A percentile compares a stretch with the other conserved stretches of the same genome.
Conservation (phyloP, 129 eudicot genomes). For the Daucus carota region DNA sequence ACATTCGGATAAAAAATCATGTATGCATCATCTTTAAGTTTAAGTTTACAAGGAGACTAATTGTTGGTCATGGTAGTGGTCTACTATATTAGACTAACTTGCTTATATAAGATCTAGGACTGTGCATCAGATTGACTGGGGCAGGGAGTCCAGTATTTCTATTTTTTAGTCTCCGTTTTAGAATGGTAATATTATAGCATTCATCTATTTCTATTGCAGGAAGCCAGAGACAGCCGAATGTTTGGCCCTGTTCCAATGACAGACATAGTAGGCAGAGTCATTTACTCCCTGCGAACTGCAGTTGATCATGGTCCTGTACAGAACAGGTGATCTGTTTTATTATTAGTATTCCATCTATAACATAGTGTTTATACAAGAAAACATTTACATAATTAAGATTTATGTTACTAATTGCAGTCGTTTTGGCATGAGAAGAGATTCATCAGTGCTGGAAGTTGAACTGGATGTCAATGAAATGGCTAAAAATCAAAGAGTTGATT, state of each 20-base stretch:
- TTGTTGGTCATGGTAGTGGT: background rate
- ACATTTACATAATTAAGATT: background rate
- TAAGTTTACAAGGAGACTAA: background rate
- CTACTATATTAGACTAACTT: background rate
- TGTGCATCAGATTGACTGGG: background rate
- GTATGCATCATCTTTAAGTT: background rate
- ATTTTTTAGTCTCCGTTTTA: background rate
- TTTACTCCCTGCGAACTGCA: constrained; percentile 78
- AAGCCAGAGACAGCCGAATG: constrained; percentile 82
- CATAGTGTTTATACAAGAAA: background rate
- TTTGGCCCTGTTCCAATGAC: constrained; percentile 87
- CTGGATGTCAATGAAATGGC: background rate
- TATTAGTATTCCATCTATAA: background rate
- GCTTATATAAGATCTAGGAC: background rate
- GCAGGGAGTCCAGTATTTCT: background rate
- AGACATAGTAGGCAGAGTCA: constrained; percentile 75
- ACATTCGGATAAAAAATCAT: background rate
- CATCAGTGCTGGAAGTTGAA: background rate
- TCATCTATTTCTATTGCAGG: constrained; percentile 37
- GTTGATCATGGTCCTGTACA: constrained; percentile 93
- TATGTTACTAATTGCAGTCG: background rate
- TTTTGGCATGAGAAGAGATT: background rate
- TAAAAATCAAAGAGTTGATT: background rate
- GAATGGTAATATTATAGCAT: background rate
- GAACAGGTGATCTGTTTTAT: constrained; percentile 53